These are phyloP conservation scores for Caloboletus firmus DNA, from an alignment of 1,284 basidiomycete species.

Conservation along the genomic window DNA sequence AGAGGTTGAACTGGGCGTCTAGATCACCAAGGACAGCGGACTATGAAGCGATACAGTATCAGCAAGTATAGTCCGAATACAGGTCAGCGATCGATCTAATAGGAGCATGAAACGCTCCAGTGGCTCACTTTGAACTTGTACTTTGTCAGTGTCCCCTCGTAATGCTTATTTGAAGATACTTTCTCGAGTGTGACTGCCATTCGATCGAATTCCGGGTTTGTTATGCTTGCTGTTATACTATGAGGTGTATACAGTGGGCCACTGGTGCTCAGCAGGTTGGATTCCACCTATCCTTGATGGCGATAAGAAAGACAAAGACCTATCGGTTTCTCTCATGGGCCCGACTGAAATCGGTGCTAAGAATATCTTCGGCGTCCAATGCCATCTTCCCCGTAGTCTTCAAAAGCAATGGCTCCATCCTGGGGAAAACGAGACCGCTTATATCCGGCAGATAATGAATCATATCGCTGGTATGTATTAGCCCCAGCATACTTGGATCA, in stretches of 20 bases:
- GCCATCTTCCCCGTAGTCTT: not conserved
- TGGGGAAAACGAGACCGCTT: not conserved
- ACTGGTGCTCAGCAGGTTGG: not conserved
- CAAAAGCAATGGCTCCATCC: not conserved
- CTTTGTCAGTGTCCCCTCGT: conserved; percentile 78
- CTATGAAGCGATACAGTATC: conserved; percentile 36
- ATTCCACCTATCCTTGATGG: not conserved
- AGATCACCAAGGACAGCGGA: conserved; percentile 79
- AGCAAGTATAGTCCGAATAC: not conserved
- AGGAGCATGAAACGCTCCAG: not conserved
- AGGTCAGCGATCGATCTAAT: not conserved
- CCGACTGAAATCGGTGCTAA: not conserved
- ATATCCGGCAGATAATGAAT: not conserved
- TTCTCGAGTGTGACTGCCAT: conserved; percentile 29
- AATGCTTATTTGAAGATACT: conserved; percentile 71
- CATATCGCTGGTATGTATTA: too few relatives aligned
- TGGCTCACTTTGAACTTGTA: conserved; percentile 78
- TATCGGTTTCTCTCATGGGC: conserved; percentile 7
- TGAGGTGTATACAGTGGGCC: not conserved
- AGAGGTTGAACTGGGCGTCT: conserved; percentile 86
- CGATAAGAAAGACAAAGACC: not conserved
- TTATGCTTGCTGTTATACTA: not conserved
- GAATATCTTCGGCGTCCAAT: conserved; percentile 1
- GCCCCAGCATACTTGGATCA: not conserved
- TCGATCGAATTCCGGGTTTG: not conserved